phyloP scores from a whole-genome alignment of 1,284 basidiomycete species.

The Ustilago lituana region DNA sequence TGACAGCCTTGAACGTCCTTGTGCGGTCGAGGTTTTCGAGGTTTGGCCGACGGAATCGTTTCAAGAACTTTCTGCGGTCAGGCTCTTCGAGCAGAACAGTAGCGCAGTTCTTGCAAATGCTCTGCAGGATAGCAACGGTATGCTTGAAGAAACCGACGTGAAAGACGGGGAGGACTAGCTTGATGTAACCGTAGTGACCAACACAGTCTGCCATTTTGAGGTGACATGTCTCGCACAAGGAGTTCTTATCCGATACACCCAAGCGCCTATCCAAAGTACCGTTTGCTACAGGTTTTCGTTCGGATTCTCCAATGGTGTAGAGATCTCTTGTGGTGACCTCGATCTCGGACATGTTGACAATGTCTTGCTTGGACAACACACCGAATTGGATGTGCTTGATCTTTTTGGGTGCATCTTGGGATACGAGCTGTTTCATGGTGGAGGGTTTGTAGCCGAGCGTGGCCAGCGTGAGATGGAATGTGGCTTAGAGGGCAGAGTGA shows the following conservation, averaged over 20 bases:
- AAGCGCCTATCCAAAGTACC: slow-evolving; percentile 64
- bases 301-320: slow-evolving; percentile 59
- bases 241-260: slow-evolving; percentile 92
- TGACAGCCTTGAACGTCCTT: slow-evolving; percentile 86
- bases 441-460: slow-evolving; percentile 7
- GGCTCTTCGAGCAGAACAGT: slow-evolving; percentile 90
- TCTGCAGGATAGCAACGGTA: slow-evolving; percentile 89
- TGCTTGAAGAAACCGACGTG: slow-evolving; percentile 98
- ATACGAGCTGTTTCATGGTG: slow-evolving; percentile 65
- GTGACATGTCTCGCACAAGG: slow-evolving; percentile 94
- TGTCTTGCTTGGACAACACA: slow-evolving; percentile 67
- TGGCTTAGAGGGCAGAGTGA: background rate
- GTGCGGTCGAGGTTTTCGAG: slow-evolving; percentile 94
- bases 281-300: slow-evolving; percentile 59
- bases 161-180: slow-evolving; percentile 90
- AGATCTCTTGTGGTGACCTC: slow-evolving; percentile 64
- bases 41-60: slow-evolving; percentile 86
- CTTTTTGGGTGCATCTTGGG: slow-evolving; percentile 65
- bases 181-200: slow-evolving; percentile 83
- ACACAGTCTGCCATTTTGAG: slow-evolving; percentile 92
- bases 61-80: slow-evolving; percentile 84
- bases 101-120: slow-evolving; percentile 81
- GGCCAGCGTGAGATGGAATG: slow-evolving; percentile 6
- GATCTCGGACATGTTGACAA: slow-evolving; percentile 65
- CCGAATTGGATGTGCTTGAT: slow-evolving; percentile 68